phyloP scores from a whole-genome alignment of 495 filamentous ascomycete species.

The Opeltia flavorubescens region DNA sequence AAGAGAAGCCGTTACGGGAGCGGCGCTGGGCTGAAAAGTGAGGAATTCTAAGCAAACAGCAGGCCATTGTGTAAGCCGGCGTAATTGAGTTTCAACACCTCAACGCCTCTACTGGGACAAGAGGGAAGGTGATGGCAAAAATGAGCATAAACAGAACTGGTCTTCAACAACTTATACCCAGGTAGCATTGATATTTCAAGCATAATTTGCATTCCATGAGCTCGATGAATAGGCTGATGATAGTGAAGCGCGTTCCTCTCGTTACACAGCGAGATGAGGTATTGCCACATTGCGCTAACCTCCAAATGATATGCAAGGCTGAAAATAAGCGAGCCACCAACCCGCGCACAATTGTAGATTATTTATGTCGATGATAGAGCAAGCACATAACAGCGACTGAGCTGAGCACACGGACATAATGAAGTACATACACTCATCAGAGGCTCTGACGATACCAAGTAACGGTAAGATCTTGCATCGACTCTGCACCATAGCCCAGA shows the following conservation, averaged over 20 bases:
- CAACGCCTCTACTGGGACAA: not conserved
- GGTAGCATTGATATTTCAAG: too few relatives aligned
- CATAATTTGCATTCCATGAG: too few relatives aligned
- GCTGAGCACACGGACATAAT: constrained; percentile 45
- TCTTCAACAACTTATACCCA: constrained; percentile 1
- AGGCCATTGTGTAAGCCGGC: not conserved
- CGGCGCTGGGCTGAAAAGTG: constrained; percentile 56
- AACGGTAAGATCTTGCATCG: constrained; percentile 60
- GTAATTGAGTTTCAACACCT: constrained; percentile 2
- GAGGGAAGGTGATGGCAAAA: not conserved
- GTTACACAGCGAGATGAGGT: too few relatives aligned
- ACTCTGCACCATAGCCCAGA: not conserved
- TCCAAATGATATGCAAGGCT: too few relatives aligned
- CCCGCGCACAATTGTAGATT: too few relatives aligned
- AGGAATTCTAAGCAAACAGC: too few relatives aligned
- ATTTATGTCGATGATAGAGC: too few relatives aligned
- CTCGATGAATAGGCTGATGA: too few relatives aligned
- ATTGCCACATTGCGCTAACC: too few relatives aligned
- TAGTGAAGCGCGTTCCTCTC: too few relatives aligned
- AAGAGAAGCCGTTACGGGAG: constrained; percentile 62
- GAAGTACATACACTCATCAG: constrained; percentile 96
- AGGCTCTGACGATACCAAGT: constrained; percentile 86
- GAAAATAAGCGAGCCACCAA: too few relatives aligned
- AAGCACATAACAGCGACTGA: not conserved
- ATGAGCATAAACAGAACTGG: not conserved